These are phyloP conservation scores for Sambucus nigra DNA, from an alignment of 129 eudicot genomes.

Conservation along the genomic window DNA sequence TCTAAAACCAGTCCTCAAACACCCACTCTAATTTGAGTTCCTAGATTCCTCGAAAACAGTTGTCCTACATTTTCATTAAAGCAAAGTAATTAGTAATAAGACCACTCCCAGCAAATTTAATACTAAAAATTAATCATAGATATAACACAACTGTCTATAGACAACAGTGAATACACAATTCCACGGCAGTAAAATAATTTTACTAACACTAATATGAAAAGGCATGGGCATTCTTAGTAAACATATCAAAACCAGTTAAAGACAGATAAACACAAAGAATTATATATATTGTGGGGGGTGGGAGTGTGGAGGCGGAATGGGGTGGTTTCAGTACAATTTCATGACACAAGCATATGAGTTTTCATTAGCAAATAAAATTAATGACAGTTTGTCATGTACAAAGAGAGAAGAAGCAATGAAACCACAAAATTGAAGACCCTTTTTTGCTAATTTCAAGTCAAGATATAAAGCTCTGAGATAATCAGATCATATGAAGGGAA, in stretches of 20 bases:
- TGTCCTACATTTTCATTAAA: slow-evolving; percentile 40
- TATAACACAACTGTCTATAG: not conserved
- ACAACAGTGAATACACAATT: slow-evolving; percentile 7
- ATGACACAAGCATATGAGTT: not conserved
- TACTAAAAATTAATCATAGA: not conserved
- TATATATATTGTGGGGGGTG: no score
- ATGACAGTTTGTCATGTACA: not conserved
- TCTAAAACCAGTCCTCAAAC: slow-evolving; percentile 31
- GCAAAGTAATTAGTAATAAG: slow-evolving; percentile 5
- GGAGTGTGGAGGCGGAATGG: no score
- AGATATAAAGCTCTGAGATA: not conserved
- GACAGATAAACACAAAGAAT: slow-evolving; percentile 14
- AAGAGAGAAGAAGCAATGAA: not conserved
- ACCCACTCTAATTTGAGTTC: slow-evolving; percentile 25
- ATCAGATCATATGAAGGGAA: no score
- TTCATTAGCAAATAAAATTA: not conserved
- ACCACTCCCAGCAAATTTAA: slow-evolving; percentile 7
- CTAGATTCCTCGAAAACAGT: slow-evolving; percentile 14
- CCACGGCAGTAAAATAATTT: not conserved
- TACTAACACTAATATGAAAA: not conserved
- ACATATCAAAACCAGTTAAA: slow-evolving; percentile 12
- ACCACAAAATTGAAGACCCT: not conserved
- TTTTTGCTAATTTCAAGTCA: not conserved
- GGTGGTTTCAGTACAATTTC: slow-evolving; percentile 15
- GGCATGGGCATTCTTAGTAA: slow-evolving; percentile 5